Evolutionary conservation across 1,139 yeast species (phyloP).

Genomic region (Yamadazyma membranifaciens): DNA sequence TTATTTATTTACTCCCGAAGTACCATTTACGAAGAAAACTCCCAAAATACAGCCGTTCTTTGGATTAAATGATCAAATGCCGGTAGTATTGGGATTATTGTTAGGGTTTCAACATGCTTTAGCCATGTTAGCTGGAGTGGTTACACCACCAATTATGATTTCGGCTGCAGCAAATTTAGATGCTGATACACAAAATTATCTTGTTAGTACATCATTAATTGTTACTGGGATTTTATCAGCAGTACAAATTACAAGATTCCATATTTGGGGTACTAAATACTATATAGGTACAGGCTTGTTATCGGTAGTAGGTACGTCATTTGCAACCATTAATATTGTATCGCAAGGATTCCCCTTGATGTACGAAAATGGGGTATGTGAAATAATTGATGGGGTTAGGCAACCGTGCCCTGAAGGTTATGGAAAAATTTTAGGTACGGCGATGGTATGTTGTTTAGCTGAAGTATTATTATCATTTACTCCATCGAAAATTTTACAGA

Average conservation of each 20-base stretch:
- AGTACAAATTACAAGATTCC: conserved; percentile 76
- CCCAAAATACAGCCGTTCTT: conserved; percentile 70
- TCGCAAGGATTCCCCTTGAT: conserved; percentile 71
- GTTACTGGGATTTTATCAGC: conserved; percentile 68
- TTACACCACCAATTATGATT: conserved; percentile 77
- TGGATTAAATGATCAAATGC: conserved; percentile 72
- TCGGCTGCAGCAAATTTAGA: conserved; percentile 57
- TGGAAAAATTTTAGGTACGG: conserved; percentile 76
- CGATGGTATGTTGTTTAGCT: conserved; percentile 68
- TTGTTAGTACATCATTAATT: conserved; percentile 73
- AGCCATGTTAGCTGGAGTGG: conserved; percentile 86
- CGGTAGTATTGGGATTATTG: conserved; percentile 64
- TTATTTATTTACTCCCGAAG: conserved; percentile 67
- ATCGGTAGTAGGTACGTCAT: conserved; percentile 84
- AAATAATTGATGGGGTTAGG: conserved; percentile 53
- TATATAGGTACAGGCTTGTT: conserved; percentile 81
- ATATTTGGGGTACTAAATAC: conserved; percentile 64
- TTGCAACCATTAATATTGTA: conserved; percentile 79
- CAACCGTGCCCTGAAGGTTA: conserved; percentile 84
- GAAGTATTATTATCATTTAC: conserved; percentile 69
- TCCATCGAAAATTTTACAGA: conserved; percentile 67
- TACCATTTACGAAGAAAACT: conserved; percentile 58
- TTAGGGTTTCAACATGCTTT: conserved; percentile 83
- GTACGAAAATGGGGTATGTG: conserved; percentile 72
- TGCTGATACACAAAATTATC: conserved; percentile 52